Percentiles rank a stretch among this genome's conserved stretches.
These are phyloP conservation scores for Puccinia horiana DNA, from an alignment of 1,284 basidiomycete species.

Conservation along the genomic window DNA sequence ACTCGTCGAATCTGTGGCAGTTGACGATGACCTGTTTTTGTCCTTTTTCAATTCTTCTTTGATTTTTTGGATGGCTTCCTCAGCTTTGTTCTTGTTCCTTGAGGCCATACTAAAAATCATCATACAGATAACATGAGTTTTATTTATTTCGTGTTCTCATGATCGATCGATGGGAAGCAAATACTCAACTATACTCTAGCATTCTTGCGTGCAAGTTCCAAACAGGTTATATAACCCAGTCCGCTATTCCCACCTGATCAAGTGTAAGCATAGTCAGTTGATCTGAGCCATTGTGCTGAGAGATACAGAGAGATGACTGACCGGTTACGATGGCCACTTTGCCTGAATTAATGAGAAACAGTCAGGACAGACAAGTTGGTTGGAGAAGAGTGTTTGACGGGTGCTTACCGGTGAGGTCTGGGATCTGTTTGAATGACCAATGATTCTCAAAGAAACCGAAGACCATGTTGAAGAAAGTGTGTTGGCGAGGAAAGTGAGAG, in stretches of 20 bases:
- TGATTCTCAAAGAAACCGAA: conserved; percentile 29
- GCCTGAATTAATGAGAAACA: not conserved
- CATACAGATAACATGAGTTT: not conserved
- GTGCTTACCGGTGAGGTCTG: conserved; percentile 28
- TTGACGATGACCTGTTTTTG: not conserved
- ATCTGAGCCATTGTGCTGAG: not conserved
- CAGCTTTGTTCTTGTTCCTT: conserved; percentile 16
- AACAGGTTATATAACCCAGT: conserved; percentile 28
- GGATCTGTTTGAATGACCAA: conserved; percentile 13
- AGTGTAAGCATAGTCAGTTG: not conserved
- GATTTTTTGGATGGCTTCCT: conserved; percentile 41
- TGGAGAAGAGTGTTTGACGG: not conserved
- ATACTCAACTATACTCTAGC: conserved; percentile 39
- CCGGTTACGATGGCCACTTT: conserved; percentile 33
- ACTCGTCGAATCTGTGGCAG: conserved; percentile 40
- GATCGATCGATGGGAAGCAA: not conserved
- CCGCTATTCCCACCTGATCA: conserved; percentile 32
- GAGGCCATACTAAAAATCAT: conserved; percentile 36
- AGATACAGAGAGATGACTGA: not conserved
- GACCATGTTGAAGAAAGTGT: not conserved
- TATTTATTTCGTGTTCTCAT: not conserved
- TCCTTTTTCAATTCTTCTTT: conserved; percentile 47
- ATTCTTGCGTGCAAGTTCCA: conserved; percentile 39
- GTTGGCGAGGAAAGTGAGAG: no score
- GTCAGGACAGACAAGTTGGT: not conserved